Conservation (phyloP, 257 asterid genomes). For the Solanum corneliomulleri region DNA sequence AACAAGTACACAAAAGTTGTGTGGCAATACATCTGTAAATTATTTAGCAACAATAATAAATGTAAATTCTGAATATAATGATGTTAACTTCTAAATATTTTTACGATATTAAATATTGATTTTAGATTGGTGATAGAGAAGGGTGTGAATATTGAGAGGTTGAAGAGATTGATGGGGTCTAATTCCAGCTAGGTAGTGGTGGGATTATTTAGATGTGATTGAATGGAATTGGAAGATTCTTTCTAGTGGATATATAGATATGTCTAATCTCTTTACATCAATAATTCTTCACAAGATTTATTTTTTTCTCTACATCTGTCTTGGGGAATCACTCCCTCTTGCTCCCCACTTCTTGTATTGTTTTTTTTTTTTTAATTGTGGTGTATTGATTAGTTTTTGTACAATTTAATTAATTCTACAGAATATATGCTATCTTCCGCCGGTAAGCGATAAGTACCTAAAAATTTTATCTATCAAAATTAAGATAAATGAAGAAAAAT, state of each 20-base stretch:
- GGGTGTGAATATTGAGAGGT: conserved; percentile 3
- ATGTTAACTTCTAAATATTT: no score
- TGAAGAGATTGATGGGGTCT: conserved; percentile 10
- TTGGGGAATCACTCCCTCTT: background rate
- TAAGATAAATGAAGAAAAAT: no score
- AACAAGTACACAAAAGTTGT: background rate
- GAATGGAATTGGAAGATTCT: conserved; percentile 12
- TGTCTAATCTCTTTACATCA: background rate
- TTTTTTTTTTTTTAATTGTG: background rate
- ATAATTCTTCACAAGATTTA: background rate
- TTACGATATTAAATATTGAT: background rate
- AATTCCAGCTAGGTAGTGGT: conserved; percentile 1
- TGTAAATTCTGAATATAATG: background rate
- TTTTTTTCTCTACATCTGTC: background rate
- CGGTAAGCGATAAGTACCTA: rapidly evolving
- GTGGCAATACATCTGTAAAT: background rate
- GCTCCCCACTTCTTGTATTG: background rate
- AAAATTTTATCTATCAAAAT: no score
- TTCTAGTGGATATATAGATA: conserved; percentile 4
- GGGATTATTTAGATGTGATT: conserved; percentile 10
- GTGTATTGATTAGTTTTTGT: no score
- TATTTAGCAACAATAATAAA: background rate
- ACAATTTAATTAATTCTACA: no score
- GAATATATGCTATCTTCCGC: rapidly evolving
- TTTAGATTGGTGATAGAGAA: background rate